Percentiles rank a stretch among this genome's conserved stretches.
These are phyloP conservation scores for Botrytis tulipae DNA, from an alignment of 2,329 filamentous ascomycete species.

Conservation along the genomic window DNA sequence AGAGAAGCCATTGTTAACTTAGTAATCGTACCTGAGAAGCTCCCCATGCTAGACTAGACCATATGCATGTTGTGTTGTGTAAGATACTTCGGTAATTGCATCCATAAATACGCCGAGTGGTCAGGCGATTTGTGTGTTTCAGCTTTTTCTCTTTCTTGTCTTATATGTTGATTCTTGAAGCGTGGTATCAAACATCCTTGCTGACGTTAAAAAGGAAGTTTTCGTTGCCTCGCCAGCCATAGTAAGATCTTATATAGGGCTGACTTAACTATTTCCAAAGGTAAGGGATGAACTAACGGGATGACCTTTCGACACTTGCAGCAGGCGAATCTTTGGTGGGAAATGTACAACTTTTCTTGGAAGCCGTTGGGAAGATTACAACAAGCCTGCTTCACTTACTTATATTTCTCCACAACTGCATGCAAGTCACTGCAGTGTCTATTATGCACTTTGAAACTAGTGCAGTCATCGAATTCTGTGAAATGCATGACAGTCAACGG, in stretches of 20 bases:
- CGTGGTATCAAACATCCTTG: background rate
- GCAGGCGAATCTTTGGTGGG: too few relatives aligned
- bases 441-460: background rate
- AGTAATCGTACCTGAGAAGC: background rate
- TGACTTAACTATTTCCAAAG: background rate
- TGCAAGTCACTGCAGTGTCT: background rate
- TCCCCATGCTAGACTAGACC: background rate
- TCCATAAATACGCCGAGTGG: background rate
- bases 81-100: background rate
- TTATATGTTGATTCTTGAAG: background rate
- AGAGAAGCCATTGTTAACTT: background rate
- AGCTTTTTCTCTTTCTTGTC: background rate
- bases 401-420: background rate
- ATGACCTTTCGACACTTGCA: background rate
- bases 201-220: background rate
- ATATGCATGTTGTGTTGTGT: constrained; percentile 8
- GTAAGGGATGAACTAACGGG: background rate
- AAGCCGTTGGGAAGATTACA: background rate
- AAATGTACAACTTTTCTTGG: background rate
- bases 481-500: background rate
- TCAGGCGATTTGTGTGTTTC: constrained; percentile 6
- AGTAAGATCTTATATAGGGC: background rate
- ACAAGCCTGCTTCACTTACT: background rate
- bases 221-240: background rate
- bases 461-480: background rate